Evolutionary conservation across 192 early-diverging fungal genomes (phyloP).

Genomic region (Linnemannia zychae): DNA sequence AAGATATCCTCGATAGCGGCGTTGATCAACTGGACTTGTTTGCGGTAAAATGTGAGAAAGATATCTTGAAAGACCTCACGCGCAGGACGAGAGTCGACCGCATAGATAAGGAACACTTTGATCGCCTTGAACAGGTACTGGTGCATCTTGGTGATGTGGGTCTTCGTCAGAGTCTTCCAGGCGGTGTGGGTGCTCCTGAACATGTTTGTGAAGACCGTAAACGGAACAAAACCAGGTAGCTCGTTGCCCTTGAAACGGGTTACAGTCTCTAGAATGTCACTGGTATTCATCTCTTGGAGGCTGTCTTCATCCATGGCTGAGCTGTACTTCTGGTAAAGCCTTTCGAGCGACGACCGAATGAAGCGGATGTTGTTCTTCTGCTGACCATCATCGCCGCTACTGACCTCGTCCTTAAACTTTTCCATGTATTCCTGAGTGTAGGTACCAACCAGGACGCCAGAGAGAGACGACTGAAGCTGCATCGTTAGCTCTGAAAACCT

Average conservation of each 20-base stretch:
- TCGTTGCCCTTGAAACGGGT: constrained; percentile 38
- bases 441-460: constrained; percentile 25
- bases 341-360: constrained; percentile 32
- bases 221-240: constrained; percentile 38
- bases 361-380: constrained; percentile 13
- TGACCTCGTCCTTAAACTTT: too few relatives aligned
- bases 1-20: constrained; percentile 31
- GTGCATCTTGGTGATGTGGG: constrained; percentile 35
- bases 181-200: constrained; percentile 21
- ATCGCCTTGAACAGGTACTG: constrained; percentile 22
- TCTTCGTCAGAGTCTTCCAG: constrained; percentile 32
- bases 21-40: constrained; percentile 24
- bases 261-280: constrained; percentile 29
- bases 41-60: constrained; percentile 38
- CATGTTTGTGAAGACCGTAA: constrained; percentile 38
- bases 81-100: too few relatives aligned
- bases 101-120: constrained; percentile 29
- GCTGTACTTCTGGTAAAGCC: constrained; percentile 29
- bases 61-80: too few relatives aligned
- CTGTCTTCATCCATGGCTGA: too few relatives aligned
- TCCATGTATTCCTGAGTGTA: constrained; percentile 19
- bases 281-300: too few relatives aligned
- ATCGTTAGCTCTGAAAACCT: constrained; percentile 37
- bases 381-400: neutral
- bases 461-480: constrained; percentile 29